Base-by-base conservation (phyloP, 257 asterid genomes). In the Ligustrum vulgare region DNA sequence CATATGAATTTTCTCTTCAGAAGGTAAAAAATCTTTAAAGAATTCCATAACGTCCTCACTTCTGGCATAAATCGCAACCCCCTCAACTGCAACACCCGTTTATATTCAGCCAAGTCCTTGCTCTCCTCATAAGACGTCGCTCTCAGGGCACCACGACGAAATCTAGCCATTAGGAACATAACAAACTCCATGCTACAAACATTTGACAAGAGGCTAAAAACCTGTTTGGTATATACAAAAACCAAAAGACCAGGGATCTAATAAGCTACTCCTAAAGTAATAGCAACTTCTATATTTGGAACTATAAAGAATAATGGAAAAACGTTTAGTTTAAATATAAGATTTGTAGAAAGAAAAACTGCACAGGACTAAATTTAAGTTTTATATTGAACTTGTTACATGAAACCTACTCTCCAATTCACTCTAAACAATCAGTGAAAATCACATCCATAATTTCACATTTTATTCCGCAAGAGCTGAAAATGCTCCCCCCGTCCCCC, bases 1-100 rank as follows among this genome's bases (percentile, higher is more conserved):
- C 67, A 92, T 76, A 76, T 90, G 88, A 79, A 94, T 83, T 79
- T 87, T 88, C 54, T 91, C 96, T 77, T 89, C 97, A n/a, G 87
- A 39, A 47, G 92, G 84, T 43, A 68, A 84, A 77, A 89, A 94
- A 81, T 88, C 97, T 81, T 91, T 84, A 71, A 94, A 94, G 82
- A 94, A 92, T 31, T 86, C 88, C 45, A 87, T 56, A 69, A 92
- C 87, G 66, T 91, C 98, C 71, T 87, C 93, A 82, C 85, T 92
- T 72, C 78, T 89, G 35, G 92, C 96, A 20, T 84, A 76, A 83
- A 94, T 6, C 98, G 98, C 89, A 94, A 84, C 33, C 98, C 98
- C 85, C 99, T 91, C 87, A 92, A 69, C 78, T 96, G 82, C 81
- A 94, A 73, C 45, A 94, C 81, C 37, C 99, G 97, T 23, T 91